phyloP scores from a whole-genome alignment of 2,329 filamentous ascomycete species.

The Amesomyces nigricolor region DNA sequence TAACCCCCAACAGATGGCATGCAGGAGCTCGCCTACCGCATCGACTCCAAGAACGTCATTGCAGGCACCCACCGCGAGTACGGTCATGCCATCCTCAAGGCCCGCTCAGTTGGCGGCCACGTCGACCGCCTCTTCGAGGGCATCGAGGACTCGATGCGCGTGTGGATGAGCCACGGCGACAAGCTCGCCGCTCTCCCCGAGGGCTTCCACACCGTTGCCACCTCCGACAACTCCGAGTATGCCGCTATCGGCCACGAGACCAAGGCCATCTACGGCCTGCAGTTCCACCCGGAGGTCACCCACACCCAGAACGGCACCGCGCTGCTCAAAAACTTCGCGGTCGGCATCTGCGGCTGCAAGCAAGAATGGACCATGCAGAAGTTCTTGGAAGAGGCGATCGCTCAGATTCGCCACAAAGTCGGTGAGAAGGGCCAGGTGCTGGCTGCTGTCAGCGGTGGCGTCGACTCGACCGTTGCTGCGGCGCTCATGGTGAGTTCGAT shows the following conservation, averaged over 20 bases:
- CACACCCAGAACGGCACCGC: constrained; percentile 65
- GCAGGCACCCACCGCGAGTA: constrained; percentile 26
- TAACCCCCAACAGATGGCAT: constrained; percentile 36
- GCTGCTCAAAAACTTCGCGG: constrained; percentile 75
- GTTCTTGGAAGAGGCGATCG: constrained; percentile 76
- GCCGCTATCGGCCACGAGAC: constrained; percentile 70
- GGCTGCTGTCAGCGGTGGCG: constrained; percentile 58
- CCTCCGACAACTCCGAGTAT: constrained; percentile 68
- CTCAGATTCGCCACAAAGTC: constrained; percentile 73
- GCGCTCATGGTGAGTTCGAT: constrained; percentile 61
- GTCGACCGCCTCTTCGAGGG: constrained; percentile 75
- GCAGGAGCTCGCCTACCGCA: constrained; percentile 69
- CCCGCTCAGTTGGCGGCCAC: constrained; percentile 36
- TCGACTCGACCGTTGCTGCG: constrained; percentile 83
- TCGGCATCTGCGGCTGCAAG: constrained; percentile 71
- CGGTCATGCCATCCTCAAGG: constrained; percentile 46
- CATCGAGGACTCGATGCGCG: constrained; percentile 61
- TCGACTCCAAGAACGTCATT: constrained; percentile 40
- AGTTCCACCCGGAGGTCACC: constrained; percentile 85
- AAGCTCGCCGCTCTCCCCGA: constrained; percentile 72
- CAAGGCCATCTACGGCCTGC: constrained; percentile 72
- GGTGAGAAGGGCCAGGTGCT: constrained; percentile 74
- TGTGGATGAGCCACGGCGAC: constrained; percentile 87
- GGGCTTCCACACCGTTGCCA: constrained; percentile 67
- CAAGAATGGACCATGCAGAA: constrained; percentile 81